These are phyloP conservation scores for Aspergillus neoniger DNA, from an alignment of 2,329 filamentous ascomycete species.

Conservation along the genomic window DNA sequence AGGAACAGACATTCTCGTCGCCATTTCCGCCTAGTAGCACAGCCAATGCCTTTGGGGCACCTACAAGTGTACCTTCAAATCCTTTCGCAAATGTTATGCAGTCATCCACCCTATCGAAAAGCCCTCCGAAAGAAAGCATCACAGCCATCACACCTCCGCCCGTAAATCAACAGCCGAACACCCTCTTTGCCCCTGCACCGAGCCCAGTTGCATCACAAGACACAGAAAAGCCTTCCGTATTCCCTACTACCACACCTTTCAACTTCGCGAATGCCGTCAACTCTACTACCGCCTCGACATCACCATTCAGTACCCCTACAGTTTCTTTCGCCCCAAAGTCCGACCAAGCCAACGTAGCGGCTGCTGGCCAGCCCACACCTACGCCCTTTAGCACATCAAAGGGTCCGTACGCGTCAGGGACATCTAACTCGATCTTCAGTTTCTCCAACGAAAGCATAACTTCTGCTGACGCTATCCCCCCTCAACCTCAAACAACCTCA, in stretches of 20 bases:
- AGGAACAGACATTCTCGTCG: conserved; percentile 13
- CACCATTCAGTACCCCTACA: conserved; percentile 4
- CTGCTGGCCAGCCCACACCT: conserved; percentile 18
- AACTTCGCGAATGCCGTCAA: conserved; percentile 10
- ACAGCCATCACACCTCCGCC: neutral
- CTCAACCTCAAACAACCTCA: neutral
- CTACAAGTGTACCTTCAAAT: neutral
- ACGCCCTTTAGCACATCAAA: conserved; percentile 19
- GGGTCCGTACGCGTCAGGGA: neutral
- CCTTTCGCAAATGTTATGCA: conserved; percentile 14
- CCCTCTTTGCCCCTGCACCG: neutral
- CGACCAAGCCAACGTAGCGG: conserved; percentile 7
- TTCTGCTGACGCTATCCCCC: neutral
- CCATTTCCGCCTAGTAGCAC: conserved; percentile 6
- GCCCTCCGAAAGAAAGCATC: neutral
- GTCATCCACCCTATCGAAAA: conserved; percentile 6
- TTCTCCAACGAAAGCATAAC: neutral
- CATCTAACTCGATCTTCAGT: conserved; percentile 15
- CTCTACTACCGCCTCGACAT: neutral
- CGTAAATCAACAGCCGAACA: neutral
- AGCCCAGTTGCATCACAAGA: neutral
- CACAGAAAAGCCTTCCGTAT: neutral
- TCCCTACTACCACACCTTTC: conserved; percentile 4
- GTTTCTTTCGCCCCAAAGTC: conserved; percentile 7
- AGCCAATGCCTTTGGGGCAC: neutral